Base-by-base conservation (phyloP, 2,329 filamentous ascomycete genomes). In the Curvularia verruculosa region DNA sequence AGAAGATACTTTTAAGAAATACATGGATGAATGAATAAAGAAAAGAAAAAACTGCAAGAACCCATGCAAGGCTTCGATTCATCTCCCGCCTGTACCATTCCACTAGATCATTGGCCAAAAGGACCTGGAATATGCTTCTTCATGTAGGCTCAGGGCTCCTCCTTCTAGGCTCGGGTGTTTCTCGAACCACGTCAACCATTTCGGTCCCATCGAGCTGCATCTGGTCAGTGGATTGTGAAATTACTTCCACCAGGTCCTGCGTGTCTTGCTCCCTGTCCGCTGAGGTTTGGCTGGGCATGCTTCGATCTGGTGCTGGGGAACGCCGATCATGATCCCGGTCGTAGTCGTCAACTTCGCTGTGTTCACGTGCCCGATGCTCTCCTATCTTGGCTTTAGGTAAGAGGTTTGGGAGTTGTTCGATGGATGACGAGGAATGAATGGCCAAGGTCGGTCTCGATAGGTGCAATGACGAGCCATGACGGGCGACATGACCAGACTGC, bases 131-230 rank as follows among this genome's bases (percentile, higher is more conserved):
- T 23, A 5, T 19, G 8, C 3, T 37, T 19, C n/a, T 36, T 43
- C 51, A 93, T 93, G 47, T 89, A 89, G 3, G 74, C 87, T 15
- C n/a, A 5, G 49, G 46, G 34, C 52, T 60, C 21, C 15, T 49
- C 40, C 50, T 36, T 34, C 21, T 10, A 15, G 54, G 48, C 37
- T 57, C 50, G 15, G 58, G 58, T 18, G 58, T 63, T 26, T 63
- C 60, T 29, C 46, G 43, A 7, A 63, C 26, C 3, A 49, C 10
- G 5, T 31, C 28, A 36, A 48, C 50, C 6, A 46, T 29, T 12
- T 31, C n/a, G 23, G 24, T 13, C 8, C 37, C 47, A 21, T 54
- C 55, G 8, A 49, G 48, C 15, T 61, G 52, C 55, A 61, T 55
- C 3, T 43, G 41, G 28, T 63, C 41, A 5, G 28, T 54, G 3